Evolutionary conservation across 257 asterid species (phyloP), one percentile per base, ranked within the genome.

Genomic region (Primulina tabacum): DNA sequence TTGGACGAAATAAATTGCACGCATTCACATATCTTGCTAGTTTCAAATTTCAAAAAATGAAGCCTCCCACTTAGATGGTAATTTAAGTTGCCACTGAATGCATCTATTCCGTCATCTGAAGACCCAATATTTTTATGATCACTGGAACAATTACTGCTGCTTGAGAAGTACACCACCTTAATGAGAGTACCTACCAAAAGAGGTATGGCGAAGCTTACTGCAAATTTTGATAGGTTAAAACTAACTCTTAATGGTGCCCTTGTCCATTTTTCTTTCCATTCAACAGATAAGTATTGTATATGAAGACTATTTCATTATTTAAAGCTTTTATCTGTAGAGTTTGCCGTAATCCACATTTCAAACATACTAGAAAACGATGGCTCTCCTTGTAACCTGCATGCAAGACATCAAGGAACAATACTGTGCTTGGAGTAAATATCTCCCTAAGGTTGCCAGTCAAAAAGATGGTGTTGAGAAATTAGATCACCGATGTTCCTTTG

Each of bases 141-240:
- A 21, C 34, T 38, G 29, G 69, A 56, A 65, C 74, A 47, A 59
- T 64, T 57, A 73, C 71, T 68, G 63, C 76, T 68, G 69, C 72
- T 80, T 64, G 82, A 83, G 75, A 86, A 81, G 80, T 77, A 86
- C 56, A 82, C 91, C 79, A 86, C 59, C 84, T 86, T 86, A 75
- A 86, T 78, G 28, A 92, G 92, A 72, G 98, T 71, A 63, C 98
- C 98, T 92, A 74, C 60, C 52, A 73, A 9, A 73, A 62, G 57
- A 65, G 40, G 29, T 66, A 67, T 14, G 32, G 52, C 40, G 62
- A 40, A 16, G 24, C 75, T 73, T 33, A 76, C 32, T 35, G 20
- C 60, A 65, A 38, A 32, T 53, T 53, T 69, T 60, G 66, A 72
- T 57, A 34, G 55, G 58, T 68, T 12, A 24, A 71, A 68, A 14